A percentile compares a stretch with the other conserved stretches of the same genome.
Evolutionary conservation across 1,284 basidiomycete genomes (phyloP).

Genomic region (Schizopora paradoxa): DNA sequence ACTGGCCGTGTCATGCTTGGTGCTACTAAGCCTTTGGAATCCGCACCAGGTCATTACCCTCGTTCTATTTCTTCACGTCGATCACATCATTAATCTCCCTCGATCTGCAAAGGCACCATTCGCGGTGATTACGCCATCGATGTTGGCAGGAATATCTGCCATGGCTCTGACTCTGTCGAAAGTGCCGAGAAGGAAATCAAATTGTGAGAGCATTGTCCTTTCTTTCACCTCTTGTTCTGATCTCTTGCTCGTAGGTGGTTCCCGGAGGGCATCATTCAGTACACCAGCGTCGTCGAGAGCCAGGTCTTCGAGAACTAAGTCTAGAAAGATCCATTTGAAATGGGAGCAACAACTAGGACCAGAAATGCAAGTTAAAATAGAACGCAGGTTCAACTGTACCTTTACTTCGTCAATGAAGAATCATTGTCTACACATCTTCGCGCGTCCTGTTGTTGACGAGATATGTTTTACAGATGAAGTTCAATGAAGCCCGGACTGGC

Average conservation of each 20-base stretch:
- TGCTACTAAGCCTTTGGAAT: constrained; percentile 93
- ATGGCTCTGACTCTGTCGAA: constrained; percentile 91
- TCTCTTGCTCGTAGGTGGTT: constrained; percentile 56
- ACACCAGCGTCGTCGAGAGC: constrained; percentile 57
- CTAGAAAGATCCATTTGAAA: too few species aligned
- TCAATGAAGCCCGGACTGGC: too few species aligned
- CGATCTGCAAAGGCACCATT: constrained; percentile 60
- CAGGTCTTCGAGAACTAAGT: constrained; percentile 93
- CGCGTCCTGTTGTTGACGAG: too few species aligned
- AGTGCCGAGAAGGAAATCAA: constrained; percentile 88
- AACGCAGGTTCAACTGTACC: too few species aligned
- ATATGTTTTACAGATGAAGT: too few species aligned
- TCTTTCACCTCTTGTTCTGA: not conserved
- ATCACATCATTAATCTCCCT: constrained; percentile 9
- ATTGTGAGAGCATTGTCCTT: constrained; percentile 51
- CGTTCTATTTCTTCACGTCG: constrained; percentile 14
- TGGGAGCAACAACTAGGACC: too few species aligned
- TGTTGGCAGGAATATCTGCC: constrained; percentile 91
- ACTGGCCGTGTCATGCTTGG: constrained; percentile 94
- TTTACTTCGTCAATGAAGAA: too few species aligned
- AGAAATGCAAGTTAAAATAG: too few species aligned
- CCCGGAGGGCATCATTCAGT: constrained; percentile 79
- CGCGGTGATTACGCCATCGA: constrained; percentile 92
- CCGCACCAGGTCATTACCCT: constrained; percentile 62
- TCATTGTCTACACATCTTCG: too few species aligned